Conservation (phyloP, 2,329 filamentous ascomycete species). For the Cladophialophora immunda region DNA sequence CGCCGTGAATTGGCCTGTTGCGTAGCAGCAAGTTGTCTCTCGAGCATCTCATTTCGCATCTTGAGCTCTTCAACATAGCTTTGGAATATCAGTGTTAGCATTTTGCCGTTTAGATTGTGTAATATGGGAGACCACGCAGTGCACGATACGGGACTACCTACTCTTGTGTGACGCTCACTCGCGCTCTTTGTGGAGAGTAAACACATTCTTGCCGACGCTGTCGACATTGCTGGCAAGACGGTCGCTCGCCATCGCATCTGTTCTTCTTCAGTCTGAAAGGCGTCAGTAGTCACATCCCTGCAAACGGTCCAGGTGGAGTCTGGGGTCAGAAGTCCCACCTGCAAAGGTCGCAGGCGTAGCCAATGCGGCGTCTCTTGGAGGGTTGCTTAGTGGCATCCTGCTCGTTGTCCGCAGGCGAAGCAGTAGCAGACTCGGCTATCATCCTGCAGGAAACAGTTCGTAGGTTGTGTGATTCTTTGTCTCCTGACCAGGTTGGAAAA, state of each 20-base stretch:
- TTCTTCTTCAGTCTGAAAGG: conserved; percentile 14
- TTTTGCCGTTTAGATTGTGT: neutral
- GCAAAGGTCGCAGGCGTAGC: conserved; percentile 18
- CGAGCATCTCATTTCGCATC: conserved; percentile 16
- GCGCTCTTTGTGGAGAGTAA: conserved; percentile 10
- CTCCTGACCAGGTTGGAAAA: conserved; percentile 5
- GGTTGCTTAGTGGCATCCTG: conserved; percentile 6
- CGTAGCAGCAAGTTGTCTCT: conserved; percentile 7
- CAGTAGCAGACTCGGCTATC: conserved; percentile 9
- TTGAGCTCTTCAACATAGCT: conserved; percentile 18
- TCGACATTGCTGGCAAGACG: conserved; percentile 14
- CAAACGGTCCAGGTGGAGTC: conserved; percentile 2
- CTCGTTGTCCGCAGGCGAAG: conserved; percentile 6
- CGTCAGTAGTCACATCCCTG: conserved; percentile 10
- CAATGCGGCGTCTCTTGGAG: conserved; percentile 9
- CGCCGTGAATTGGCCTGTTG: neutral
- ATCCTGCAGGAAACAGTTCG: conserved; percentile 4
- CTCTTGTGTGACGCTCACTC: conserved; percentile 14
- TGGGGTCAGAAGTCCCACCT: conserved; percentile 12
- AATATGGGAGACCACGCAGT: neutral
- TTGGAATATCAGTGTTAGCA: neutral
- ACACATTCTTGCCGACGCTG: conserved; percentile 16
- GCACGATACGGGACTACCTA: neutral
- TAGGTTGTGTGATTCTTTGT: conserved; percentile 1
- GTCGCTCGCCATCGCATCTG: conserved; percentile 17